Base-by-base conservation (phyloP, 306 rosid species). In the Luffa aegyptiaca region DNA sequence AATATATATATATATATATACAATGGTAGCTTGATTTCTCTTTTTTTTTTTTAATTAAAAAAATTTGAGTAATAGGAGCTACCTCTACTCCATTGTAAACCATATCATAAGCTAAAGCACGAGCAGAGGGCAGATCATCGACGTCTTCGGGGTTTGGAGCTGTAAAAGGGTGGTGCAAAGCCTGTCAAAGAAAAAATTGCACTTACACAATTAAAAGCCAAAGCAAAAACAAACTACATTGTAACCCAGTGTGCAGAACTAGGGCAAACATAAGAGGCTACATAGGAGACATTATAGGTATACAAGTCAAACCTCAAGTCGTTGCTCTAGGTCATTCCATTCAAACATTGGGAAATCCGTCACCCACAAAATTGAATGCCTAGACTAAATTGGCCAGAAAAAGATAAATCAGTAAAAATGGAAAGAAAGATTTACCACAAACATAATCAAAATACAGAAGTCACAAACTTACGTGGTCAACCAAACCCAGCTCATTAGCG, bases 21-120 rank as follows among this genome's bases (percentile, higher is more conserved):
- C n/a, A 66, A 18, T 17, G 49, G 11, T 37, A 3, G 49, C 11
- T 6, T 18, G 48, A 39, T 17, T 66, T 10, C 56, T 72, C 39
- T 80, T 10, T 44, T 20, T 20, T 68, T 41, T 66, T 66, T 65
- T 63, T 33, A 48, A 37, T 37, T 37, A 16, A 66, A 39, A 39
- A 66, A 18, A 62, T 74, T 56, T 44, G 61, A 68, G 26, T 18
- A 75, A 52, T 65, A 45, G 64, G 49, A 14, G 55, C 73, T 83
- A 93, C 99, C 99, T 95, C 99, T 48, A 95, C 99, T 73, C 99
- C 99, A 75, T 92, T 95, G 84, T 90, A 92, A 87, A 95, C 97
- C 97, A 95, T 89, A 86, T 95, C 99, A 89, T 93, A 95, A 17
- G 99, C 99, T 82, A 95, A 85, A 6, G 99, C 99, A 80, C 96